These are phyloP conservation scores for Colletotrichum echinochloae DNA, from an alignment of 2,329 filamentous ascomycete genomes.

Conservation along the genomic window DNA sequence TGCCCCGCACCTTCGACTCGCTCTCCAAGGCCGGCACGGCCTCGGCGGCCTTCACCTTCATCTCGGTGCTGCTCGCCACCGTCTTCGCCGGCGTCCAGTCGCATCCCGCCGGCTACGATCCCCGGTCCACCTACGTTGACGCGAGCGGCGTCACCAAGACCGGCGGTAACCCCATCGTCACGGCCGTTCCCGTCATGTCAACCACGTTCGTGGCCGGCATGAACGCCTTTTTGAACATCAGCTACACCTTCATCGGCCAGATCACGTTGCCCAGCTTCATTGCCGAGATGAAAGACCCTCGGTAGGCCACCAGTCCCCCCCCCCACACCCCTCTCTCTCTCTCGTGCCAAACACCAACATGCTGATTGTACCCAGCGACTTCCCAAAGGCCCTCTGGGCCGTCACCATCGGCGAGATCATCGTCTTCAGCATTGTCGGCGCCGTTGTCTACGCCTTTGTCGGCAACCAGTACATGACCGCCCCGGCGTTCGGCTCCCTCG, in stretches of 20 bases:
- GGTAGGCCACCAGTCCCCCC: slow-evolving; percentile 46
- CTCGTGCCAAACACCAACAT: not conserved
- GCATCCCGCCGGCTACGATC: slow-evolving; percentile 76
- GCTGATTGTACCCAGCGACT: slow-evolving; percentile 68
- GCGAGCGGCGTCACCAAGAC: slow-evolving; percentile 46
- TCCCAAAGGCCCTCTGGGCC: slow-evolving; percentile 91
- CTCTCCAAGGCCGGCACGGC: slow-evolving; percentile 82
- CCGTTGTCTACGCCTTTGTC: slow-evolving; percentile 86
- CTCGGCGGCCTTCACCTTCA: slow-evolving; percentile 88
- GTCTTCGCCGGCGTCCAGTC: slow-evolving; percentile 83
- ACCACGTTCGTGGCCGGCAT: slow-evolving; percentile 87
- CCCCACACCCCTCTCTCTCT: too few species aligned
- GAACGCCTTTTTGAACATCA: slow-evolving; percentile 94
- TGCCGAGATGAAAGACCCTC: slow-evolving; percentile 84
- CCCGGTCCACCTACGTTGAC: slow-evolving; percentile 54
- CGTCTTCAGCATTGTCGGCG: slow-evolving; percentile 85
- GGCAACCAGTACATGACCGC: slow-evolving; percentile 90
- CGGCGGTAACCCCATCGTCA: slow-evolving; percentile 74
- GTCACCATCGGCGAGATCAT: slow-evolving; percentile 91
- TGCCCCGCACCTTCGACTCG: slow-evolving; percentile 86
- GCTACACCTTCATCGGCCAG: slow-evolving; percentile 95
- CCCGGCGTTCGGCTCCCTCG: slow-evolving; percentile 87
- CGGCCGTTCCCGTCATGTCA: slow-evolving; percentile 72
- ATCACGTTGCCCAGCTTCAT: slow-evolving; percentile 96
- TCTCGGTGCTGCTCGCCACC: slow-evolving; percentile 86